These are phyloP conservation scores for Neurospora sp. DNA, from an alignment of 495 filamentous ascomycete genomes.

Conservation along the genomic window DNA sequence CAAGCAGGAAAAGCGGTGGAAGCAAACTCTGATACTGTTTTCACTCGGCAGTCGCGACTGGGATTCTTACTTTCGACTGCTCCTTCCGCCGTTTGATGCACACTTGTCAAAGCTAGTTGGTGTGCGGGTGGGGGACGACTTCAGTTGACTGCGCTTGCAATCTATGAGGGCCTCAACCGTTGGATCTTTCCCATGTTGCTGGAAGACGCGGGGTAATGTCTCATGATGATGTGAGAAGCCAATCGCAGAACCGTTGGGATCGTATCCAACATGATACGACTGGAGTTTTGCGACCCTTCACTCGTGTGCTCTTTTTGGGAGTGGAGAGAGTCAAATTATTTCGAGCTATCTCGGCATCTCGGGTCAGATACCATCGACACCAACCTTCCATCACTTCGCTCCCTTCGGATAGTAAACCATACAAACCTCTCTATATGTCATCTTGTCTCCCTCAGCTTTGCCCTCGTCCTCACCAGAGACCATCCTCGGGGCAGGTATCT, in stretches of 20 bases:
- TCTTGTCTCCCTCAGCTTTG: background rate
- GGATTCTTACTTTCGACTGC: background rate
- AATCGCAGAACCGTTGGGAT: background rate
- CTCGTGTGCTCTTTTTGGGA: too few species aligned
- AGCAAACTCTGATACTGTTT: background rate
- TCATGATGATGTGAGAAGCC: background rate
- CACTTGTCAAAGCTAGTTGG: background rate
- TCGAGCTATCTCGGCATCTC: too few species aligned
- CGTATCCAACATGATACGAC: background rate
- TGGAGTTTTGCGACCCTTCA: too few species aligned
- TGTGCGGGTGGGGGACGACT: background rate
- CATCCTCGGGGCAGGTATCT: constrained; percentile 5
- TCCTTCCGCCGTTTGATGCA: background rate
- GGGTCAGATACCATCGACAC: too few species aligned
- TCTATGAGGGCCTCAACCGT: background rate
- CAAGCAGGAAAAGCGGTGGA: background rate
- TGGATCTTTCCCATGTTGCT: background rate
- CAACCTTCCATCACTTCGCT: background rate
- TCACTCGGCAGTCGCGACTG: background rate
- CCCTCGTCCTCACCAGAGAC: background rate
- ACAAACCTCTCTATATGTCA: constrained; percentile 19
- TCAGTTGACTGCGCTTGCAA: background rate
- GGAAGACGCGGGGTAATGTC: background rate
- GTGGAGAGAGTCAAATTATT: too few species aligned
- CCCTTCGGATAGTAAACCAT: constrained; percentile 18